These are phyloP conservation scores for Aureobasidium sp. DNA, from an alignment of 2,329 filamentous ascomycete genomes.

Conservation along the genomic window DNA sequence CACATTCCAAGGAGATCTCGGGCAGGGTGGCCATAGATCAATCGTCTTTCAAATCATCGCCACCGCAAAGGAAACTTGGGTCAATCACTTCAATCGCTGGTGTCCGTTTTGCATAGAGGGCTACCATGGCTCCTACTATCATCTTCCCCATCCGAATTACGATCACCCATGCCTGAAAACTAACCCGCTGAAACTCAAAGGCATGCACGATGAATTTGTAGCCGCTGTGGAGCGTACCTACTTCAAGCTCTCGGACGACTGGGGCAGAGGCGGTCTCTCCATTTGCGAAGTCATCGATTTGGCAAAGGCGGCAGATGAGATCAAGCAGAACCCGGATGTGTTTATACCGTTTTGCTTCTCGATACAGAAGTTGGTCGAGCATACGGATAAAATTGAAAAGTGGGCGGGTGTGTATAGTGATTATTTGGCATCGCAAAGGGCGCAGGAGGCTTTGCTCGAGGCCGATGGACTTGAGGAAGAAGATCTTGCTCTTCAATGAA, in stretches of 20 bases:
- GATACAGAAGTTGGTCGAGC: neutral
- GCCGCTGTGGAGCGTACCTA: neutral
- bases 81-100: neutral
- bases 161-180: conserved; percentile 1
- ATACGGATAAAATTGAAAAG: neutral
- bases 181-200: neutral
- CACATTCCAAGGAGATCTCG: conserved; percentile 9
- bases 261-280: neutral
- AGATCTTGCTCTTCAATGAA: neutral
- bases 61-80: neutral
- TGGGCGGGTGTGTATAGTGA: neutral
- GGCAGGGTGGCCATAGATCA: neutral
- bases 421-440: neutral
- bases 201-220: conserved; percentile 2
- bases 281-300: neutral
- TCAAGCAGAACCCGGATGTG: neutral
- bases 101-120: conserved; percentile 13
- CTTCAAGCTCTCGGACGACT: neutral
- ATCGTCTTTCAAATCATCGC: neutral
- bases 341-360: neutral
- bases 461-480: neutral
- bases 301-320: neutral
- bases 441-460: neutral
- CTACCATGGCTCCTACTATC: neutral
- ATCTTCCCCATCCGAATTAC: neutral